Base-by-base conservation (phyloP, 371 early-diverging fungal genomes). In the Amoeboaphelidium protococcarum region DNA sequence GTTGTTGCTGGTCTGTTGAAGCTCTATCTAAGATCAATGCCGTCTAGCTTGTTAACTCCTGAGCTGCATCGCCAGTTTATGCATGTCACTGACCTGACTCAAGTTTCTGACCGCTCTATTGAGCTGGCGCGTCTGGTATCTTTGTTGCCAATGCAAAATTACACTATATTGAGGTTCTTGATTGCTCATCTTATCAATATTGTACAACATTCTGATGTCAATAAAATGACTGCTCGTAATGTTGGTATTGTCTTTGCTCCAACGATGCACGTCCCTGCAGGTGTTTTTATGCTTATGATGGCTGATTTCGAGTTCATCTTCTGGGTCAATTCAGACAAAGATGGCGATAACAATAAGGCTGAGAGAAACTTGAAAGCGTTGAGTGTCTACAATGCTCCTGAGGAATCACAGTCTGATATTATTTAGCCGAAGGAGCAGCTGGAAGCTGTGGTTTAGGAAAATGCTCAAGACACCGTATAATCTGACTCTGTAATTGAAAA, bases 201-300 rank as follows among this genome's bases (percentile, higher is more conserved):
- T 44, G 84, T 86, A 13, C 76, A 81, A 47, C 66, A 76, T 44
- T 61, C 74, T 1, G 76, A 75, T 20, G 58, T 67, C 26, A 94
- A 90, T 70, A 82, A 79, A 62, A 94, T 94, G 95, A 91, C 74
- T 2, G 66, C 82, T 44, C 72, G 82, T 16, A 91, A 91, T 61
- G 73, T 94, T 25, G 82, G 85, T 25, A 89, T 91, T 46, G 86
- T 94, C 0, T 90, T 90, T 53, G 78, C 86, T 20, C 88, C 91
- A 2, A 89, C 90, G 6, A 61, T 90, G 2, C 80, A 79, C 2
- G 81, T 94, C 47, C 87, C 89, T 0, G 82, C 86, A 13, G 74
- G 77, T 4, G 73, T 94, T 1, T 82, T 92, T 47, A 76, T 68
- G 26, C 60, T 89, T 51, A 67, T 94, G 57, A 68, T 90, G 61